Evolutionary conservation across 2,329 filamentous ascomycete species (phyloP).

Genomic region (Epichloe aotearoae): DNA sequence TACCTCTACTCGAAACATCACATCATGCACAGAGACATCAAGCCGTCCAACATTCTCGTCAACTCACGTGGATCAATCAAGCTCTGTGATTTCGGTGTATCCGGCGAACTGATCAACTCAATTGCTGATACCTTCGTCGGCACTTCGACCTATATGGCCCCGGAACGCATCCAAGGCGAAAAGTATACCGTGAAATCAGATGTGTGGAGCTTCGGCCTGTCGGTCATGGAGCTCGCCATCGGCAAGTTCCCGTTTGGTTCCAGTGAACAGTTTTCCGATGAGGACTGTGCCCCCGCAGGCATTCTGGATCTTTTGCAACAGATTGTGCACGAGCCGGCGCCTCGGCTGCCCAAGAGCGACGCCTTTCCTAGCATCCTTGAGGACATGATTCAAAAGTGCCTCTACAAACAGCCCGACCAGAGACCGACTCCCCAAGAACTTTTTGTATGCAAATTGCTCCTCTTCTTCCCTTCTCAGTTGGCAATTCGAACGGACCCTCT

Average conservation of each 20-base stretch:
- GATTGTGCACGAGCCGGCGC: constrained; percentile 92
- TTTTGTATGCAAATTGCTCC: constrained; percentile 43
- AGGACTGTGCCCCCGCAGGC: constrained; percentile 74
- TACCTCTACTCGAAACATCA: constrained; percentile 93
- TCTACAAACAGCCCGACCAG: constrained; percentile 78
- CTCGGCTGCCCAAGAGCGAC: constrained; percentile 88
- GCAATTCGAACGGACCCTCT: neutral
- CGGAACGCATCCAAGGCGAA: constrained; percentile 91
- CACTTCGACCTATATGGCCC: constrained; percentile 98
- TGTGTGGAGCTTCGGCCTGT: constrained; percentile 94
- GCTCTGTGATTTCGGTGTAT: constrained; percentile 97
- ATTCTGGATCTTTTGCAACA: constrained; percentile 93
- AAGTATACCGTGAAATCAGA: constrained; percentile 97
- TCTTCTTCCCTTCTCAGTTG: neutral
- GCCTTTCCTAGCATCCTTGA: constrained; percentile 92
- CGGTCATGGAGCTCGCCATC: constrained; percentile 94
- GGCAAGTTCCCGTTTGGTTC: constrained; percentile 90
- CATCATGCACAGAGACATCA: constrained; percentile 99
- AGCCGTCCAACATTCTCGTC: constrained; percentile 92
- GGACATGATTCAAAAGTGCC: constrained; percentile 92
- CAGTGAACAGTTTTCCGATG: constrained; percentile 56
- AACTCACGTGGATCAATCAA: constrained; percentile 94
- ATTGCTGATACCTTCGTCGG: constrained; percentile 97
- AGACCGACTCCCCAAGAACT: constrained; percentile 88
- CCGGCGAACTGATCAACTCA: constrained; percentile 92